These are phyloP conservation scores for Claviceps digitariae DNA, from an alignment of 2,329 filamentous ascomycete species.

Conservation along the genomic window DNA sequence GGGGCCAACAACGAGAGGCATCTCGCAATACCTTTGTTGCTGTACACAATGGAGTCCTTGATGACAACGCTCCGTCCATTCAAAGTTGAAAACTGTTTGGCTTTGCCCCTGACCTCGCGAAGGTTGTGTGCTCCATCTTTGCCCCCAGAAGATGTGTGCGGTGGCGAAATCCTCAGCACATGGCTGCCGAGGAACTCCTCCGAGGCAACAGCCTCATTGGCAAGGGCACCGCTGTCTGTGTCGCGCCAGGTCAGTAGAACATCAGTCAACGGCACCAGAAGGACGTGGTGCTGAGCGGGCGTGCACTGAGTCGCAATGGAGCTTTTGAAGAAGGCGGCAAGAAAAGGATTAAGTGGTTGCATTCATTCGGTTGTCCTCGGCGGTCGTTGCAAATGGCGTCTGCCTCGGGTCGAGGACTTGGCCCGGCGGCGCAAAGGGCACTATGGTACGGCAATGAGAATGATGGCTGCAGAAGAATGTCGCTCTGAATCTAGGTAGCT, in stretches of 20 bases:
- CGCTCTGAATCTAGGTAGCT: neutral
- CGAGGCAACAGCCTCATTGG: conserved; percentile 69
- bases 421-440: conserved; percentile 1
- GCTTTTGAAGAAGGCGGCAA: conserved; percentile 98
- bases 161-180: conserved; percentile 70
- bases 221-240: conserved; percentile 63
- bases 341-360: conserved; percentile 97
- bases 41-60: conserved; percentile 86
- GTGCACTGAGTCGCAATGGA: conserved; percentile 82
- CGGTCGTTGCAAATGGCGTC: conserved; percentile 15
- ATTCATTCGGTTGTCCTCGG: conserved; percentile 38
- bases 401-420: conserved; percentile 13
- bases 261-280: conserved; percentile 89
- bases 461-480: neutral
- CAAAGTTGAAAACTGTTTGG: conserved; percentile 83
- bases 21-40: conserved; percentile 65
- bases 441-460: neutral
- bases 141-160: conserved; percentile 32
- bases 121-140: conserved; percentile 50
- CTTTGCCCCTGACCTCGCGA: conserved; percentile 80
- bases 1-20: neutral
- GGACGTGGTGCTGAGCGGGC: conserved; percentile 80
- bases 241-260: conserved; percentile 80
- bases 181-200: conserved; percentile 96
- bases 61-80: conserved; percentile 90